Conservation (phyloP, 208 protist species). For the Crithidia fasciculata region DNA sequence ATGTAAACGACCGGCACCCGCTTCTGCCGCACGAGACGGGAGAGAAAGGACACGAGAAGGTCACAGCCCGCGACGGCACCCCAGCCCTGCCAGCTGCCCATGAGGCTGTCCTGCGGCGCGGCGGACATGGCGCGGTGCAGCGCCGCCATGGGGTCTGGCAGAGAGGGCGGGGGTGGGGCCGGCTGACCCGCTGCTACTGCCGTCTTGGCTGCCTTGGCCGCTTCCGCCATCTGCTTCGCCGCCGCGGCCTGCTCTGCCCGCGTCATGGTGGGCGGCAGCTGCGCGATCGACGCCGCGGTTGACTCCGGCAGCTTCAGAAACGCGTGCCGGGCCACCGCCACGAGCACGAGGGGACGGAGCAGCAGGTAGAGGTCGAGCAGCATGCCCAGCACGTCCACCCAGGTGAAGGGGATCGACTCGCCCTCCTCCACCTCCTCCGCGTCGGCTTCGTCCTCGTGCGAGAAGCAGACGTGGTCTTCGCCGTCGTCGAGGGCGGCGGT, state of each 20-base stretch:
- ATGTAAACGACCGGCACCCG: slow-evolving; percentile 84
- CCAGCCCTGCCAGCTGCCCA: slow-evolving; percentile 69
- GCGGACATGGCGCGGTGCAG: slow-evolving; percentile 40
- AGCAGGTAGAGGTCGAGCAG: slow-evolving; percentile 70
- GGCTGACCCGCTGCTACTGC: slow-evolving; percentile 1
- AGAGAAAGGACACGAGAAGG: slow-evolving; percentile 44
- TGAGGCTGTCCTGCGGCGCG: slow-evolving; percentile 39
- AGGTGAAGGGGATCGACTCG: slow-evolving; percentile 61
- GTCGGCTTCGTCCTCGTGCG: slow-evolving; percentile 21
- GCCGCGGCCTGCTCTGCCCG: slow-evolving; percentile 20
- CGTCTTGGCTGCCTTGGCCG: slow-evolving; percentile 16
- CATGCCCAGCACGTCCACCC: slow-evolving; percentile 73
- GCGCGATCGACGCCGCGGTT: slow-evolving; percentile 29
- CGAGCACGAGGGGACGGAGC: slow-evolving; percentile 69
- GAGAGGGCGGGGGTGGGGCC: not conserved
- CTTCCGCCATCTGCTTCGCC: slow-evolving; percentile 18
- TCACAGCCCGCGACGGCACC: slow-evolving; percentile 54
- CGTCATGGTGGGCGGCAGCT: slow-evolving; percentile 16
- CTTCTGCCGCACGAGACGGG: slow-evolving; percentile 58
- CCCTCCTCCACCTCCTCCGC: slow-evolving; percentile 27
- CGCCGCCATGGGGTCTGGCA: slow-evolving; percentile 21
- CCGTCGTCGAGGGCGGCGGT: not conserved
- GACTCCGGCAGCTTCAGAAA: slow-evolving; percentile 41
- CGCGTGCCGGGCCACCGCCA: slow-evolving; percentile 47
- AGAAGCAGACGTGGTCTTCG: slow-evolving; percentile 27